Conservation (phyloP, 768 basidiomycete genomes). For the Leccinum broughii region DNA sequence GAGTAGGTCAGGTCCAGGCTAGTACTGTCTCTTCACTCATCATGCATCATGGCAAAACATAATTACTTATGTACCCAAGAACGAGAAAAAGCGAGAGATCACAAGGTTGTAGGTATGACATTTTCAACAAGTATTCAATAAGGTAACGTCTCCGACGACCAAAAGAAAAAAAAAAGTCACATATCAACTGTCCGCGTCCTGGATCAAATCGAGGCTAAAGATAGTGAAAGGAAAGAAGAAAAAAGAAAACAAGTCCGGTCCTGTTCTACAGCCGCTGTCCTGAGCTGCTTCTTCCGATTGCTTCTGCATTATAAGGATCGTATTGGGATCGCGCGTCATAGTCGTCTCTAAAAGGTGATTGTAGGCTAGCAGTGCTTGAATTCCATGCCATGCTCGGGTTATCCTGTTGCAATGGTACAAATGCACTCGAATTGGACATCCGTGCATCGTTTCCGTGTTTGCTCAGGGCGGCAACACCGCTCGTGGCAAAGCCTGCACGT, state of each 20-base stretch:
- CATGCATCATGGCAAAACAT: too few species aligned
- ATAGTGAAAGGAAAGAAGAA: neutral
- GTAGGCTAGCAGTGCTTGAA: constrained; percentile 49
- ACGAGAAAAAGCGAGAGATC: constrained; percentile 4
- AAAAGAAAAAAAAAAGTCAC: neutral
- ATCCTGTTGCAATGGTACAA: constrained; percentile 68
- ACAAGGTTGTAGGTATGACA: constrained; percentile 8
- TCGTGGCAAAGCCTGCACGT: constrained; percentile 29
- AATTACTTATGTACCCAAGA: neutral
- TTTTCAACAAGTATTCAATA: constrained; percentile 4
- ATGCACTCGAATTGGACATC: constrained; percentile 66
- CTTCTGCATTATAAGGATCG: constrained; percentile 30
- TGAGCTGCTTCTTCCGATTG: constrained; percentile 27
- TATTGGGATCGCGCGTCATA: constrained; percentile 19
- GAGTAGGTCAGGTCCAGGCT: too few species aligned
- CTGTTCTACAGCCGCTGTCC: constrained; percentile 27
- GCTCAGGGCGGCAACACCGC: constrained; percentile 21
- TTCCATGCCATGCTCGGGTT: constrained; percentile 61
- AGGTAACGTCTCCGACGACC: constrained; percentile 4
- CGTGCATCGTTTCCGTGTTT: constrained; percentile 31
- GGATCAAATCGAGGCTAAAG: neutral
- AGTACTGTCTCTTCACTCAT: too few species aligned
- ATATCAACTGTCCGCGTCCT: constrained; percentile 11
- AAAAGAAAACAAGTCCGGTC: neutral
- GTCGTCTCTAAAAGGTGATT: constrained; percentile 40